Conservation (phyloP, 2,329 filamentous ascomycete species). For the Fusarium robinianum region DNA sequence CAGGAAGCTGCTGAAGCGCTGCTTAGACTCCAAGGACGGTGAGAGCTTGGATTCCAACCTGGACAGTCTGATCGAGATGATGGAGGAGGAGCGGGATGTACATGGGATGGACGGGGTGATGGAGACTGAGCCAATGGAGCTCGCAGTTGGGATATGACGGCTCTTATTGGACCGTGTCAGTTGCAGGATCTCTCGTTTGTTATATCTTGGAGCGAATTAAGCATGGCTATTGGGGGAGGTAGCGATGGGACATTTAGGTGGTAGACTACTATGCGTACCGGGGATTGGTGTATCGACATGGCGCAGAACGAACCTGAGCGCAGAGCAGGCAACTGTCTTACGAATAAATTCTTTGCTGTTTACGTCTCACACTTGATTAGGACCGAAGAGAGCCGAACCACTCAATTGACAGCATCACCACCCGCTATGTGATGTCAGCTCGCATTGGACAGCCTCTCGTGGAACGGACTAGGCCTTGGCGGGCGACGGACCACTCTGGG, state of each 20-base stretch:
- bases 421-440: no score
- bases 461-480: no score
- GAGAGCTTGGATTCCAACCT: conserved; percentile 70
- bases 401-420: no score
- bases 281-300: conserved; percentile 13
- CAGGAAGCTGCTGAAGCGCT: conserved; percentile 68
- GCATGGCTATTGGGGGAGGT: conserved; percentile 15
- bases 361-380: neutral
- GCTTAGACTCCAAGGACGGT: conserved; percentile 67
- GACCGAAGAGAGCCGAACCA: no score
- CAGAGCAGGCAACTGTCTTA: conserved; percentile 15
- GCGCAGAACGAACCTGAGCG: conserved; percentile 15
- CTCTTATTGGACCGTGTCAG: conserved; percentile 10
- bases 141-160: conserved; percentile 32
- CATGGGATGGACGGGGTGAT: conserved; percentile 42
- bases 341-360: conserved; percentile 7
- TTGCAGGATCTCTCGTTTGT: conserved; percentile 4
- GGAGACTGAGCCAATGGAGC: conserved; percentile 40
- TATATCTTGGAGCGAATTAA: conserved; percentile 25
- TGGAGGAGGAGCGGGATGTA: conserved; percentile 64
- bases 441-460: no score
- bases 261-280: neutral
- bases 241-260: conserved; percentile 4
- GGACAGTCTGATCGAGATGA: conserved; percentile 64
- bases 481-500: no score